Evolutionary conservation across 2,329 filamentous ascomycete genomes (phyloP).

Genomic region (Emericellopsis cladophorae): DNA sequence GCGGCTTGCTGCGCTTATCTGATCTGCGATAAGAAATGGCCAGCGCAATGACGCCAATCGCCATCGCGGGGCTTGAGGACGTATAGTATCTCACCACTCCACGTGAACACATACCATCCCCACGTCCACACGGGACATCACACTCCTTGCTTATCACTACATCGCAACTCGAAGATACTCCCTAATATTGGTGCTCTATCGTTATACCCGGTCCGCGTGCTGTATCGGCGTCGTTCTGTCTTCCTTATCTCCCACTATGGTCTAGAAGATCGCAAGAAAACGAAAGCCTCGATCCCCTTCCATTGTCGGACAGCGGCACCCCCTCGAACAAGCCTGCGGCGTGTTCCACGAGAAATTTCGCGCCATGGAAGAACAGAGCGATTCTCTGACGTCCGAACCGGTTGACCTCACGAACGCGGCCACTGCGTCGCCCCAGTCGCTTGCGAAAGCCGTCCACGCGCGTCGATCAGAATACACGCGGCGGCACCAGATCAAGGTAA

Average conservation of each 20-base stretch:
- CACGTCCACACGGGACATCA: neutral
- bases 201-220: neutral
- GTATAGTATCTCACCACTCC: too few species aligned
- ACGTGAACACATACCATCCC: too few species aligned
- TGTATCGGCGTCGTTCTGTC: neutral
- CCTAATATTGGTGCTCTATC: neutral
- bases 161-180: neutral
- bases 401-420: slow-evolving; percentile 23
- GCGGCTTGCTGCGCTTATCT: too few species aligned
- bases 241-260: neutral
- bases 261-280: neutral
- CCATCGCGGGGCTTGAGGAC: too few species aligned
- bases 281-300: neutral
- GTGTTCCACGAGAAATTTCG: slow-evolving; percentile 14
- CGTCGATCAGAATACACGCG: slow-evolving; percentile 70
- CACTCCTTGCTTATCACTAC: neutral
- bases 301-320: neutral
- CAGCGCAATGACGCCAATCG: too few species aligned
- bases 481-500: slow-evolving; percentile 64
- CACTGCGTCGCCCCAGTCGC: slow-evolving; percentile 30
- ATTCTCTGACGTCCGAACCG: slow-evolving; percentile 24
- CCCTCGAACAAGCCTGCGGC: slow-evolving; percentile 2
- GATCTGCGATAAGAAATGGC: too few species aligned
- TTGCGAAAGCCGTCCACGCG: slow-evolving; percentile 55
- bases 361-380: slow-evolving; percentile 1